Evolutionary conservation across 805 yeast genomes (phyloP), one percentile per base, ranked within the genome.

Genomic region (Blastobotrys attinorum): DNA sequence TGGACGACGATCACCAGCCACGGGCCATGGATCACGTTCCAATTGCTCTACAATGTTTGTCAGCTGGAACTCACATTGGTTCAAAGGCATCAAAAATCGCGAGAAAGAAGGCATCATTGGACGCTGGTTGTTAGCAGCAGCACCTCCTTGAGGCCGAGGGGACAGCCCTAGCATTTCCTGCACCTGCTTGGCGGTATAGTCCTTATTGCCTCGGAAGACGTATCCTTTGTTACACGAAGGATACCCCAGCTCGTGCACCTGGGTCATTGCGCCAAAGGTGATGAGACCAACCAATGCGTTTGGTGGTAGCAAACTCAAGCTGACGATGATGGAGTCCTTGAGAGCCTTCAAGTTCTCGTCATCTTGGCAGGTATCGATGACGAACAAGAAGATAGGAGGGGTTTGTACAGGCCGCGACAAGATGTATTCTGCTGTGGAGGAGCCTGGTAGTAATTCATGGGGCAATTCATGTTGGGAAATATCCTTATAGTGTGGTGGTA

Each of bases 181-280:
- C 29, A 77, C 60, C 53, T 72, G 74, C 44, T 74, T 73, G 29
- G 73, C 55, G 22, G 74, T 64, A 55, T 87, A 84, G 51, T 88
- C 96, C 65, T 85, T 85, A 59, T 81, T 83, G 48, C 97, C 97
- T 58, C 94, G 79, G 65, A 89, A 89, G 21, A 86, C 84, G 58
- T 76, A 83, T 47, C 83, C 76, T 63, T 82, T 83, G 53, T 77
- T 76, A 58, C 87, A 76, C 23, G 76, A 72, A 38, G 78, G 75
- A 55, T 76, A 77, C 7, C 81, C 76, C 49, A 88, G 67, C 63
- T 88, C 96, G 62, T 89, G 95, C 40, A 89, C 82, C 57, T 84
- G 88, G 42, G 88, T 89, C 67, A 83, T 87, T 22, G 95, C 85
- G 44, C 96, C 97, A 58, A 69, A 85, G 15, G 97, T 86, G 58